Evolutionary conservation across 2,329 filamentous ascomycete genomes (phyloP), one percentile per base, ranked within the genome.

Genomic region (Calonectria ilicicola): DNA sequence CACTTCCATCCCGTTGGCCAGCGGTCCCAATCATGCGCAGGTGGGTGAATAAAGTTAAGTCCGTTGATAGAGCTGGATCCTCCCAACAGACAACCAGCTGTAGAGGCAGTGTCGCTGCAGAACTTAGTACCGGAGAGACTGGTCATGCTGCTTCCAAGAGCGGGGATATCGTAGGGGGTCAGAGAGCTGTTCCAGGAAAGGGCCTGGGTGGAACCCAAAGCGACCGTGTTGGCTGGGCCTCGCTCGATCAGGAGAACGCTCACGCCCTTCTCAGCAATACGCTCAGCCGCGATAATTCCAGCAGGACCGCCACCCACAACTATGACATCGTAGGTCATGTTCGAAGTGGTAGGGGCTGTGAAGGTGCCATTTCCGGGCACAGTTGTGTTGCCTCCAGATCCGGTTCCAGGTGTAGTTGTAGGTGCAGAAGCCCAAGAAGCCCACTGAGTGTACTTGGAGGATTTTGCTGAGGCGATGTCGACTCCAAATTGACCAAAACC

Each of bases 401-500:
- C 63, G 0, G 75, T 71, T 0, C 69, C 65, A 10, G 70, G 67
- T 3, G 67, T 46, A 7, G 76, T 65, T 17, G 75, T 53, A 9
- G 75, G 65, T 17, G 74, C 75, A 27, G 80, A 71, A 1, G 81
- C 81, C 73, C 80, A 77, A 1, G 73, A 72, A 47, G 78, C 79
- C 75, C 79, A 81, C 19, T 73, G 60, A 0, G 75, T 67, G 15
- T 82, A 80, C 32, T 75, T 76, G 49, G 82, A 74, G n/a, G 83
- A 85, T 73, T 80, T 82, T 62, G 82, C 83, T 0, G 47, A 72
- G n/a, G 72, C 71, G 21, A 86, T 76, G 40, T 80, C 80, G 17
- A 84, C 78, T 4, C 78, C 80, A 49, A 83, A 85, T 53, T 80
- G 79, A 3, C 84, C 84, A 44, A 85, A 87, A 0, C 82, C 82